phyloP scores from a whole-genome alignment of 75 land plant species.

The Isoetes taiwanensis region DNA sequence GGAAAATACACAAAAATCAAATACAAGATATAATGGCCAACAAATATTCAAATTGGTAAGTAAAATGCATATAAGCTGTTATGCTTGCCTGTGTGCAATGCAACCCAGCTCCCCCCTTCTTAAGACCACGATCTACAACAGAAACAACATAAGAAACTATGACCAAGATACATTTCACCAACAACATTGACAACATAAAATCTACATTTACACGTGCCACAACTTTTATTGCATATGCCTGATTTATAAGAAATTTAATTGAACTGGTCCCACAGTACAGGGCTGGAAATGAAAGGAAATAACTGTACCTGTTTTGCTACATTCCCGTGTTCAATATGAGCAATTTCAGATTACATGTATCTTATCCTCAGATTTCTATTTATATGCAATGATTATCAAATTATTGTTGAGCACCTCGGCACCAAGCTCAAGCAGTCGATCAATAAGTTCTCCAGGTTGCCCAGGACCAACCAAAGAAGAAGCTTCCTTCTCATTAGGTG shows the following conservation, averaged over 20 bases:
- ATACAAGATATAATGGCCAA: not conserved
- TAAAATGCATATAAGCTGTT: not conserved
- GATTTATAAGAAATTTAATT: too few species aligned
- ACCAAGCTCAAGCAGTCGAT: constrained; percentile 33
- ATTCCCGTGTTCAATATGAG: too few species aligned
- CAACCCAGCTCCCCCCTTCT: constrained; percentile 36
- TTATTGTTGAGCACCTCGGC: constrained; percentile 43
- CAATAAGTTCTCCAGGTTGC: constrained; percentile 29
- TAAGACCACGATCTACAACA: constrained; percentile 28
- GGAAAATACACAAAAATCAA: not conserved
- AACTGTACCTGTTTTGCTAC: too few species aligned
- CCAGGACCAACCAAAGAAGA: constrained; percentile 42
- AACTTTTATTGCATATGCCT: too few species aligned
- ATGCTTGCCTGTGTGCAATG: constrained; percentile 38
- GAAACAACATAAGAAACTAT: constrained; percentile 2
- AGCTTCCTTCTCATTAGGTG: constrained; percentile 41
- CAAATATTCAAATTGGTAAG: not conserved
- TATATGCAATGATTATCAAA: too few species aligned
- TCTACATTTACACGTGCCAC: not conserved
- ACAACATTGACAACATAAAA: not conserved
- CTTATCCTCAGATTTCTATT: too few species aligned
- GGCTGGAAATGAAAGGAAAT: too few species aligned
- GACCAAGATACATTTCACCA: not conserved
- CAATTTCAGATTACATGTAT: too few species aligned
- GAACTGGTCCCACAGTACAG: too few species aligned